A percentile compares a stretch with the other conserved stretches of the same genome.
Conservation (phyloP, 495 filamentous ascomycete species). For the Glonium stellatum region DNA sequence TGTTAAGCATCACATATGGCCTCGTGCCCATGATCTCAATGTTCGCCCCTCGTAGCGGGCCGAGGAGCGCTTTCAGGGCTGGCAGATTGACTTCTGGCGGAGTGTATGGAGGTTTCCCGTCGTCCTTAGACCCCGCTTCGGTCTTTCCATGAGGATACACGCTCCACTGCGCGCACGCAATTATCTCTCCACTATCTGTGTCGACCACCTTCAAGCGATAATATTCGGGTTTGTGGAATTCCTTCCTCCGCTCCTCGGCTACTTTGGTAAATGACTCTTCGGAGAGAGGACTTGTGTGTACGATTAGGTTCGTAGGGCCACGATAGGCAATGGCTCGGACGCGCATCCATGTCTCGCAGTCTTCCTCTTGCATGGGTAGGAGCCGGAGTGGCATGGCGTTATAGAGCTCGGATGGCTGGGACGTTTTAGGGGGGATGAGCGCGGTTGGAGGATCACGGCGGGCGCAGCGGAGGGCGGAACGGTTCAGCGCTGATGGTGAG, state of each 20-base stretch:
- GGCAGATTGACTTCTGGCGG: conserved; percentile 13
- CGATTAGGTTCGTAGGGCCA: background rate
- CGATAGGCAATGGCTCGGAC: background rate
- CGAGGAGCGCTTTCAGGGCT: conserved; percentile 8
- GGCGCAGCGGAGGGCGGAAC: too few relatives aligned
- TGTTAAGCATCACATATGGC: conserved; percentile 8
- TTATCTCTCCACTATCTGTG: background rate
- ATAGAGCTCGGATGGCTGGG: too few relatives aligned
- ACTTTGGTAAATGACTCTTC: background rate
- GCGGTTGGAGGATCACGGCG: too few relatives aligned
- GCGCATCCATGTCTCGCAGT: conserved; percentile 1
- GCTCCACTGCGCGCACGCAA: background rate
- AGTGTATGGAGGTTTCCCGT: conserved; percentile 5
- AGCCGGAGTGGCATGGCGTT: background rate
- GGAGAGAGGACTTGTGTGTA: background rate
- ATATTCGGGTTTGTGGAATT: background rate
- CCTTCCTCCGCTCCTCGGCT: conserved; percentile 2
- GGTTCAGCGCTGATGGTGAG: too few relatives aligned
- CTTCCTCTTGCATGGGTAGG: background rate
- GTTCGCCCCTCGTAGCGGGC: conserved; percentile 5
- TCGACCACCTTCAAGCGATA: conserved; percentile 1
- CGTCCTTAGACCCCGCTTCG: background rate
- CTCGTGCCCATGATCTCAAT: conserved; percentile 14
- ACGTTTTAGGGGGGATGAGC: too few relatives aligned
- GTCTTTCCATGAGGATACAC: background rate